Base-by-base conservation (phyloP, 2,329 filamentous ascomycete genomes). In the Ophiostoma fasciatum region DNA sequence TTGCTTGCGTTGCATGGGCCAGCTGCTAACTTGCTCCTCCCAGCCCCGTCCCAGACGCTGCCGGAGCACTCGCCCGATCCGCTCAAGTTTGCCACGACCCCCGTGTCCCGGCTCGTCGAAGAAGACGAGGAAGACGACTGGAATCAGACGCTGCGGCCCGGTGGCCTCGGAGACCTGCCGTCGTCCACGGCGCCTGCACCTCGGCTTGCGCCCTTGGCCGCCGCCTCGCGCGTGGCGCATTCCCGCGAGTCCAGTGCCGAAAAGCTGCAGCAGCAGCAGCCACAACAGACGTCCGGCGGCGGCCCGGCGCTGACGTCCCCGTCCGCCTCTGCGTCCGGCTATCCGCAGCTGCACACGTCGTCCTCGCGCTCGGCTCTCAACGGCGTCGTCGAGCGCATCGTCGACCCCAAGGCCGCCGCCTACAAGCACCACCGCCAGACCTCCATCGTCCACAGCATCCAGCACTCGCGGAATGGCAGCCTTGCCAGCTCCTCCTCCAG, bases 361-460 rank as follows among this genome's bases (percentile, higher is more conserved):
- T 31, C 44, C 3, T 55, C 61, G 38, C 62, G 65, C 42, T 51
- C 56, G 20, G 57, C 49, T 28, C 48, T 63, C 19, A 59, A 54
- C 38, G 56, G 55, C 22, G 53, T 64, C 34, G 55, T 65, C 40
- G 69, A 73, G 47, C 63, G 68, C 45, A 51, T 62, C n/a, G 56
- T 66, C 41, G 72, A 76, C 46, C 63, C 61, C 32, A 76, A 74
- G 51, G 57, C 58, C 29, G 60, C 60, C 23, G 51, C 63, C 18
- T 76, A 96, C 64, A 83, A 82, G 41, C 87, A 98, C 56, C 85
- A 96, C 59, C 78, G 90, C 37, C 85, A 98, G 61, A 93, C 88
- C 1, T 96, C 88, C 33, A 94, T 96, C 48, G 87, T 96, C 39
- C 83, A 96, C 73, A 88, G 90, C 50, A 78, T 93, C 47, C 87